Conservation (phyloP, 441 rosid species). For the Macaranga tanarius region DNA sequence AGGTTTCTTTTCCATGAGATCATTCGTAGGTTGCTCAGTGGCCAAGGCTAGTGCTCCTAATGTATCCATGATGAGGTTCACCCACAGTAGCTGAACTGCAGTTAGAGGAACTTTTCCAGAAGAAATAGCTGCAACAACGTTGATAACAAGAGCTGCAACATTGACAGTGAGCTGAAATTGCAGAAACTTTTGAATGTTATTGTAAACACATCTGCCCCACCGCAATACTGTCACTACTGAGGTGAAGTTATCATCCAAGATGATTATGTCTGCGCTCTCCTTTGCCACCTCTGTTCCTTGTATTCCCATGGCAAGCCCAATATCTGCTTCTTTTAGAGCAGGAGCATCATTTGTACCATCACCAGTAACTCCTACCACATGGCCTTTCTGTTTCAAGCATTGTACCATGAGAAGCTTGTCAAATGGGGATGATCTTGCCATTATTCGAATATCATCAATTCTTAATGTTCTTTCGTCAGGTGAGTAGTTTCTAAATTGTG, state of each 20-base stretch:
- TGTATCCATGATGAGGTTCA: conserved; percentile 57
- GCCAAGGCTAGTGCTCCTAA: conserved; percentile 55
- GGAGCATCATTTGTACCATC: conserved; percentile 61
- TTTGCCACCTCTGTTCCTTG: conserved; percentile 57
- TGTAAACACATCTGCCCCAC: conserved; percentile 54
- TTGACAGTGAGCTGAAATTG: conserved; percentile 62
- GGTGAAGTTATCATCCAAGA: conserved; percentile 48
- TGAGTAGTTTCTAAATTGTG: conserved; percentile 34
- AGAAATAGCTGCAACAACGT: conserved; percentile 46
- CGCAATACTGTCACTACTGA: conserved; percentile 40
- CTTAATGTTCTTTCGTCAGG: conserved; percentile 29
- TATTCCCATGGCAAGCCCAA: conserved; percentile 59
- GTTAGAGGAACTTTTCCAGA: conserved; percentile 51
- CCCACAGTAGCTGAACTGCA: conserved; percentile 58
- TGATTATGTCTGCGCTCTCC: conserved; percentile 51
- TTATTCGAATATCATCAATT: conserved; percentile 36
- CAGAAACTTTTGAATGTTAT: conserved; percentile 52
- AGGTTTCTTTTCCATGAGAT: conserved; percentile 42
- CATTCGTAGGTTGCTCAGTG: conserved; percentile 43
- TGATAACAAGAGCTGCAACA: conserved; percentile 45
- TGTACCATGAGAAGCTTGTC: conserved; percentile 56
- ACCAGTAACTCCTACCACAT: conserved; percentile 55
- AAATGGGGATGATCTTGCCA: conserved; percentile 52
- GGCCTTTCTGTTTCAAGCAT: conserved; percentile 39
- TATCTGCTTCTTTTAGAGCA: conserved; percentile 50